A percentile compares a stretch with the other conserved stretches of the same genome.
These are phyloP conservation scores for Cerioporus squamosus DNA, from an alignment of 1,284 basidiomycete genomes.

Conservation along the genomic window DNA sequence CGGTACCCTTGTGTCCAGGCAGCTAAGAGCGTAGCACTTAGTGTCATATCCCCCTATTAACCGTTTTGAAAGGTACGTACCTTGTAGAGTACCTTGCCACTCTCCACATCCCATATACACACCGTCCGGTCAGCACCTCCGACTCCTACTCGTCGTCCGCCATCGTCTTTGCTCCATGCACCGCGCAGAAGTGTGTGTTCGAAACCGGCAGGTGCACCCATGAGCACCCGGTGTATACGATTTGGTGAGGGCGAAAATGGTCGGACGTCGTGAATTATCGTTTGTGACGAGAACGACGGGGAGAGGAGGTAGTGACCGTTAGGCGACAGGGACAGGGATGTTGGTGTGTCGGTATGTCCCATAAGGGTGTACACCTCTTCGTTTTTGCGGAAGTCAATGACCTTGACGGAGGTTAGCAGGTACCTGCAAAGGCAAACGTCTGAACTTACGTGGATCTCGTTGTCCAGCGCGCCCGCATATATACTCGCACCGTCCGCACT, in stretches of 20 bases:
- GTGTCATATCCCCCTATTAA: too few relatives aligned
- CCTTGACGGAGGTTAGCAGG: constrained; percentile 43
- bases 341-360: constrained; percentile 89
- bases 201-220: constrained; percentile 89
- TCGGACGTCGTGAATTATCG: constrained; percentile 87
- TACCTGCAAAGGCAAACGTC: neutral
- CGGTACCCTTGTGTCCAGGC: constrained; percentile 93
- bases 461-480: constrained; percentile 91
- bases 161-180: constrained; percentile 83
- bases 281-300: constrained; percentile 85
- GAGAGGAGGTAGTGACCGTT: constrained; percentile 86
- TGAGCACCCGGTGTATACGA: constrained; percentile 79
- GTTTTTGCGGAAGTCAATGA: constrained; percentile 85
- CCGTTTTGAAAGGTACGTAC: constrained; percentile 38
- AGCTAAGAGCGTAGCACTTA: constrained; percentile 48
- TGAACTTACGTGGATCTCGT: constrained; percentile 84
- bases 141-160: constrained; percentile 72
- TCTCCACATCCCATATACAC: constrained; percentile 94
- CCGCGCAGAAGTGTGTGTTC: constrained; percentile 82
- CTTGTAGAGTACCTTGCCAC: constrained; percentile 85
- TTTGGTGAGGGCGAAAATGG: constrained; percentile 87
- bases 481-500: constrained; percentile 85
- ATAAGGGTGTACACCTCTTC: constrained; percentile 76
- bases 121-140: constrained; percentile 86
- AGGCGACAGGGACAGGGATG: constrained; percentile 88